Base-by-base conservation (phyloP, 192 early-diverging fungal genomes). In the Rhizophagus prolifer region DNA sequence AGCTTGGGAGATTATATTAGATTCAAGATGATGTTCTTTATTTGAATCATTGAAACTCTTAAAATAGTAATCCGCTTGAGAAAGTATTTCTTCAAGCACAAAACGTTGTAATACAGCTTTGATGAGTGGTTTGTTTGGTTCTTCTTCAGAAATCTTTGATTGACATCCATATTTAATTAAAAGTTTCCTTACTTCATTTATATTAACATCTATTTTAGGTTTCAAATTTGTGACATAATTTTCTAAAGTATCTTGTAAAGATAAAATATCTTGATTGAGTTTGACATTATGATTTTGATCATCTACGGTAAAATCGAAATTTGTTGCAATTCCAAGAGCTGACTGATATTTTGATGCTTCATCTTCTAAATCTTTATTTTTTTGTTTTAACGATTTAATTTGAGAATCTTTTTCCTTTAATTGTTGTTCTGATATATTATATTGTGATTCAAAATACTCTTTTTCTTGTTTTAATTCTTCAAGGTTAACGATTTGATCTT, bases 221-320 rank as follows among this genome's bases (percentile, higher is more conserved):
- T 64, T 64, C 26, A 64, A 30, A 64, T 64, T 64, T 16, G 62
- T 64, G 16, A 64, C 62, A 13, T 30, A 64, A 26, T 16, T 64
- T 31, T 26, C 25, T 4, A 64, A 16, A 30, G 13, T 64, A 31
- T 64, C 62, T 14, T 64, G 30, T 26, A 64, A 64, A 6, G 12
- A 5, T 30, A 30, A 30, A 31, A 64, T 64, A 64, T 64, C 62
- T 30, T 64, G 12, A 19, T 5, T 31, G 12, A 64, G 30, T 30
- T 30, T 16, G 19, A 64, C 62, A 6, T 9, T 16, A 13, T 31
- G 3, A 31, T 31, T 64, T 26, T 31, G 62, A 30, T 31, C 62
- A 31, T 64, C 62, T 9, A 12, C 10, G 31, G 4, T 30, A 16
- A 64, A 64, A 54, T 54, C 19, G 21, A 54, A 54, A 19, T 4